Conservation (phyloP, 805 yeast genomes). For the Blastobotrys chiropterorum region DNA sequence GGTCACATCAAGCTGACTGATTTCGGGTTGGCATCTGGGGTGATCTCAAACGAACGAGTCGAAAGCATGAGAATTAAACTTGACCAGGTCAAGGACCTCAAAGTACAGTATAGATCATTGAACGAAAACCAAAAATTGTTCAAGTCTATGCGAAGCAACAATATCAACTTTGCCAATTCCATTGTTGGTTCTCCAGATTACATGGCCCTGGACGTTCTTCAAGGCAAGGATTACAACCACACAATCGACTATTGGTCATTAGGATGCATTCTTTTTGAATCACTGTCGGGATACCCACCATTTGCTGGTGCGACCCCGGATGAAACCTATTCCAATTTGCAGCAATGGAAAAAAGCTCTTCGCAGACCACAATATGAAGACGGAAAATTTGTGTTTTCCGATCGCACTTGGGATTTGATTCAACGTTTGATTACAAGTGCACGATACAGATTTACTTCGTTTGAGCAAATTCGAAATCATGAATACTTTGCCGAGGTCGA, state of each 20-base stretch:
- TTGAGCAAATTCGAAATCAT: conserved; percentile 74
- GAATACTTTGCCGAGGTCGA: conserved; percentile 80
- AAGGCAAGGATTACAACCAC: conserved; percentile 88
- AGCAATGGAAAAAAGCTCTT: conserved; percentile 85
- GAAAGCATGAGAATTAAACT: conserved; percentile 74
- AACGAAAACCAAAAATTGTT: conserved; percentile 84
- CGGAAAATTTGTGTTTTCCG: conserved; percentile 88
- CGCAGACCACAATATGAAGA: conserved; percentile 88
- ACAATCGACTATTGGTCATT: conserved; percentile 98
- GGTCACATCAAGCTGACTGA: conserved; percentile 94
- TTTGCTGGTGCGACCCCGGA: conserved; percentile 90
- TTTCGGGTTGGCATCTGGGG: conserved; percentile 96
- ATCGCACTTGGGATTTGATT: conserved; percentile 90
- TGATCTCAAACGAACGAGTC: conserved; percentile 85
- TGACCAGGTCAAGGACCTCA: conserved; percentile 68
- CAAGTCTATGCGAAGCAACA: conserved; percentile 62
- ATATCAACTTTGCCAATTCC: conserved; percentile 84
- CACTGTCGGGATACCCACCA: conserved; percentile 95
- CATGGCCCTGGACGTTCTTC: conserved; percentile 96
- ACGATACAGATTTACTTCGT: conserved; percentile 62
- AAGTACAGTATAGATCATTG: conserved; percentile 65
- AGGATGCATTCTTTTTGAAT: conserved; percentile 95
- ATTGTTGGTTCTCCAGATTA: conserved; percentile 98
- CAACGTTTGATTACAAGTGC: conserved; percentile 77
- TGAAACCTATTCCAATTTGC: conserved; percentile 89